These are phyloP conservation scores for Cercophora sp. DNA, from an alignment of 495 filamentous ascomycete genomes.

Conservation along the genomic window DNA sequence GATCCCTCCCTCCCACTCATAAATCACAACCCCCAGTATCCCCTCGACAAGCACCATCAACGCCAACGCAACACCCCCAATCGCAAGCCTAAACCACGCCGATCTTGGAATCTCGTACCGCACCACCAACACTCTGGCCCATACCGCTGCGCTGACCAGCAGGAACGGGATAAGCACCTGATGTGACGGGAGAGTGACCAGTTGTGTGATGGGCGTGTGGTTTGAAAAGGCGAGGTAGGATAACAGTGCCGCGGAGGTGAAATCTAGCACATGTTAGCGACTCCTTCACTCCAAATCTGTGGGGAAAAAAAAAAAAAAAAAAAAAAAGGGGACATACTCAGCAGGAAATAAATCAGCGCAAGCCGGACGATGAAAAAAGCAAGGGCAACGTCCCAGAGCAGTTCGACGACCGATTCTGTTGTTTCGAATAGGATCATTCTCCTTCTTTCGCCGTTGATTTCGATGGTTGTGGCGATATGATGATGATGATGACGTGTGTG, in stretches of 20 bases:
- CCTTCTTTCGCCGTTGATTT: neutral
- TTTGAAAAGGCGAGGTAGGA: constrained; percentile 1
- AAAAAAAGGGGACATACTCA: too few species aligned
- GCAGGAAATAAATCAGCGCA: constrained; percentile 22
- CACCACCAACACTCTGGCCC: constrained; percentile 14
- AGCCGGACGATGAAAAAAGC: constrained; percentile 28
- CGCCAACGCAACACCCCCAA: constrained; percentile 15
- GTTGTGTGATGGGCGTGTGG: neutral
- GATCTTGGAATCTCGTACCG: constrained; percentile 25
- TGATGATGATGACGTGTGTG: neutral
- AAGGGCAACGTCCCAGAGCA: constrained; percentile 35
- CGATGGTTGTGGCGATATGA: neutral
- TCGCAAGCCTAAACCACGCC: constrained; percentile 18
- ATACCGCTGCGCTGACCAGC: constrained; percentile 11
- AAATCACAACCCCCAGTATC: constrained; percentile 7
- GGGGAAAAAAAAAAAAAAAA: too few species aligned
- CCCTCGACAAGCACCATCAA: constrained; percentile 12
- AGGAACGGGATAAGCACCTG: constrained; percentile 8
- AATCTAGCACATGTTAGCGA: too few species aligned
- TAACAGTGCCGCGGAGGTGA: constrained; percentile 8
- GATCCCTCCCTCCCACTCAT: constrained; percentile 11
- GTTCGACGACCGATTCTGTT: constrained; percentile 27
- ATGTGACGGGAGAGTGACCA: neutral
- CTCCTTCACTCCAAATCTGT: too few species aligned
- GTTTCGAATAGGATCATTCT: constrained; percentile 22